Percentiles rank a stretch among this genome's conserved stretches.
These are phyloP conservation scores for Penicillium tannophilum DNA, from an alignment of 495 filamentous ascomycete species.

Conservation along the genomic window DNA sequence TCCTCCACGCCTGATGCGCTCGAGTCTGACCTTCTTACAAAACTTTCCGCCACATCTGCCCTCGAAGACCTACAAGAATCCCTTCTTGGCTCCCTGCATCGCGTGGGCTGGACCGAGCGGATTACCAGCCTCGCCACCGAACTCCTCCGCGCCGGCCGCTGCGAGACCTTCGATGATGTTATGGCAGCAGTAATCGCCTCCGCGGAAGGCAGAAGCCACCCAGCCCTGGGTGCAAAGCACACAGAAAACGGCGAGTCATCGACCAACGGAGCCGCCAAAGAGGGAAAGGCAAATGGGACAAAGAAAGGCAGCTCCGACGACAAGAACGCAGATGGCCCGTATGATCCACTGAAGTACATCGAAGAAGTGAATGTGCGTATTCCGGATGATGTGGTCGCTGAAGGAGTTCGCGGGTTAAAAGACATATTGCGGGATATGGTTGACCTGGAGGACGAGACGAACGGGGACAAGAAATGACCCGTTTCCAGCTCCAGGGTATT, in stretches of 20 bases:
- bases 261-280: slow-evolving; percentile 26
- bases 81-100: slow-evolving; percentile 45
- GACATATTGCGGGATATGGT: slow-evolving; percentile 53
- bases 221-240: slow-evolving; percentile 27
- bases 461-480: slow-evolving; percentile 33
- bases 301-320: slow-evolving; percentile 23
- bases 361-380: slow-evolving; percentile 46
- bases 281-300: slow-evolving; percentile 26
- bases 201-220: slow-evolving; percentile 40
- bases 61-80: slow-evolving; percentile 47
- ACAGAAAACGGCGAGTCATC: slow-evolving; percentile 21
- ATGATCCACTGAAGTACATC: slow-evolving; percentile 33
- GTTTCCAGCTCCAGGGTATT: not conserved
- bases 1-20: slow-evolving; percentile 41
- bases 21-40: slow-evolving; percentile 48
- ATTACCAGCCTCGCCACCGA: slow-evolving; percentile 43
- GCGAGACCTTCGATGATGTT: slow-evolving; percentile 51
- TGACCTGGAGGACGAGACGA: slow-evolving; percentile 48
- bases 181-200: slow-evolving; percentile 48
- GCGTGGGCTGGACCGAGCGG: slow-evolving; percentile 47
- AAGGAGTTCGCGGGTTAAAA: slow-evolving; percentile 48
- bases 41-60: slow-evolving; percentile 44
- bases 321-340: slow-evolving; percentile 22
- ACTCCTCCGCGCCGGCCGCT: slow-evolving; percentile 49
- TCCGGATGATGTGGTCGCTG: slow-evolving; percentile 44